Percentiles rank a stretch among this genome's conserved stretches.
These are phyloP conservation scores for Colletotrichum lini DNA, from an alignment of 2,329 filamentous ascomycete species.

Conservation along the genomic window DNA sequence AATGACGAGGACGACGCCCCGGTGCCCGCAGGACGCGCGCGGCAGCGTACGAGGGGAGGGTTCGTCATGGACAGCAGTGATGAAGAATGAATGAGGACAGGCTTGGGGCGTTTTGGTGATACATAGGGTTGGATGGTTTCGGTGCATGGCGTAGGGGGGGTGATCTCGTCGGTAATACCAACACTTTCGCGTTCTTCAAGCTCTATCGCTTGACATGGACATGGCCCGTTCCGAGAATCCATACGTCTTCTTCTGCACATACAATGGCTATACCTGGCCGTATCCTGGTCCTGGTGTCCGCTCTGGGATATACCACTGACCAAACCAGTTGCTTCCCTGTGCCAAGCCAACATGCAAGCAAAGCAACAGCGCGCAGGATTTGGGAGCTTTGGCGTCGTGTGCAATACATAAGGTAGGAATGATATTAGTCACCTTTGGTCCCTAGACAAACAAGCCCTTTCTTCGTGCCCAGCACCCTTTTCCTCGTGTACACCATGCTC, in stretches of 20 bases:
- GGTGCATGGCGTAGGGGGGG: slow-evolving; percentile 32
- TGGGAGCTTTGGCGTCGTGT: neutral
- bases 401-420: too few species aligned
- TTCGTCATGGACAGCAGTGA: slow-evolving; percentile 74
- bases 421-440: neutral
- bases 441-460: neutral
- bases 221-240: neutral
- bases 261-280: too few species aligned
- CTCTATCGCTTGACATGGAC: too few species aligned
- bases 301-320: too few species aligned
- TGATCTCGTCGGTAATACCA: slow-evolving; percentile 17
- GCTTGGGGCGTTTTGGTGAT: slow-evolving; percentile 20
- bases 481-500: neutral
- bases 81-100: slow-evolving; percentile 56
- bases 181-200: neutral
- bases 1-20: slow-evolving; percentile 58
- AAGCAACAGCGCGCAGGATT: too few species aligned
- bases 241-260: too few species aligned
- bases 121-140: neutral
- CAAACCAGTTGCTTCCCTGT: neutral
- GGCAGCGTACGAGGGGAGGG: slow-evolving; percentile 64
- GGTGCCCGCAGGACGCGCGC: slow-evolving; percentile 52
- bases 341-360: neutral
- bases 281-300: too few species aligned
- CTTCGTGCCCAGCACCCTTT: neutral